A percentile compares a stretch with the other conserved stretches of the same genome.
Evolutionary conservation across 78 protist genomes (phyloP).

Genomic region (Dictyostelium citrinum): DNA sequence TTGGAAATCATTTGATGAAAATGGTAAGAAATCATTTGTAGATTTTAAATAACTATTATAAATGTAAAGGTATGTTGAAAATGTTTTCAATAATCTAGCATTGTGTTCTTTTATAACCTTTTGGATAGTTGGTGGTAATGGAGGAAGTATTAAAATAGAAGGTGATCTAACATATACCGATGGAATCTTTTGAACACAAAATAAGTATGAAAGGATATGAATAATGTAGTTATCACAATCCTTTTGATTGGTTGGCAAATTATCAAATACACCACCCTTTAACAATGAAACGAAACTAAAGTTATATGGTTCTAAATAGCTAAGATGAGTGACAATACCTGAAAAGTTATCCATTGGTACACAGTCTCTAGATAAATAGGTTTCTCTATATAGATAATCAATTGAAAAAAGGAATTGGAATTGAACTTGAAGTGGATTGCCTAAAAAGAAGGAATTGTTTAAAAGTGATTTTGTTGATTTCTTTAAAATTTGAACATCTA

Average conservation of each 20-base stretch:
- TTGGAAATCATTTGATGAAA: background rate
- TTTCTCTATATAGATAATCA: slow-evolving; percentile 31
- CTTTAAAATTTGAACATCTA: background rate
- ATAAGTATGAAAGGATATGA: background rate
- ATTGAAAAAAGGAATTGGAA: slow-evolving; percentile 17
- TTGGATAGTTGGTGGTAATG: background rate
- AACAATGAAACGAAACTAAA: slow-evolving; percentile 14
- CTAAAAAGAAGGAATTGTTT: slow-evolving; percentile 16
- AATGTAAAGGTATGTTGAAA: background rate
- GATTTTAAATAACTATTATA: background rate
- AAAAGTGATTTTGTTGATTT: slow-evolving; percentile 7
- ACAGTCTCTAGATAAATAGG: background rate
- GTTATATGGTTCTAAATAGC: slow-evolving; percentile 60
- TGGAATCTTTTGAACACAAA: background rate
- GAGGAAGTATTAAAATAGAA: background rate
- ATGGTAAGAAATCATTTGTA: background rate
- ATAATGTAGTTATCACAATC: background rate
- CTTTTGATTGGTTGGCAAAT: background rate
- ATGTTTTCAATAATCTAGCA: background rate
- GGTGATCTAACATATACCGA: background rate
- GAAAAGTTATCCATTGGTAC: background rate
- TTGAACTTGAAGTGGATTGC: slow-evolving; percentile 23
- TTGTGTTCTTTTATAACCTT: background rate
- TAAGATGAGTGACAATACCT: slow-evolving; percentile 50
- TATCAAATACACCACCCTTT: slow-evolving; percentile 19